A percentile compares a stretch with the other conserved stretches of the same genome.
Evolutionary conservation across 495 filamentous ascomycete species (phyloP).

Genomic region (Annulohypoxylon nitens): DNA sequence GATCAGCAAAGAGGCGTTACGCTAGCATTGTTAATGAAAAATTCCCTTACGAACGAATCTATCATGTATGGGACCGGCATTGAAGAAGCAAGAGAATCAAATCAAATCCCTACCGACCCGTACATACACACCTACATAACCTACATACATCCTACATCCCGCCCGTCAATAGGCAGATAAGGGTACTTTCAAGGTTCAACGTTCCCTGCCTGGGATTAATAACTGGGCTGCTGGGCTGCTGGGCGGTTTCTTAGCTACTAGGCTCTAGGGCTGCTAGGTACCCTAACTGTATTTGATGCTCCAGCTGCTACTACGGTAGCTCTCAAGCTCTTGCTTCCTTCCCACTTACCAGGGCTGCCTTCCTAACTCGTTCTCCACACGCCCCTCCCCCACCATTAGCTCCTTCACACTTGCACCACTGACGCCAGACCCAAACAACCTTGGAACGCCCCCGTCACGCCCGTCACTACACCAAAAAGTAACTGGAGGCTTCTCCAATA

Average conservation of each 20-base stretch:
- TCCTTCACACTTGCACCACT: slow-evolving; percentile 38
- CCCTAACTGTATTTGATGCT: neutral
- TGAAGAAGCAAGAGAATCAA: slow-evolving; percentile 2
- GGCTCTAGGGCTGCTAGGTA: too few relatives aligned
- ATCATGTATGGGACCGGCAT: neutral
- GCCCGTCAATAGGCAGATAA: neutral
- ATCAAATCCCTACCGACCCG: too few relatives aligned
- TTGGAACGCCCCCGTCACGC: slow-evolving; percentile 29
- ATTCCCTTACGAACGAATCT: neutral
- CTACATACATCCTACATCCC: neutral
- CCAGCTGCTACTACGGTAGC: slow-evolving; percentile 24
- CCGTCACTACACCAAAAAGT: slow-evolving; percentile 39
- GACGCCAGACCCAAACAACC: slow-evolving; percentile 39
- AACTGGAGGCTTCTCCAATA: slow-evolving; percentile 47
- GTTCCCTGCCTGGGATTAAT: slow-evolving; percentile 18
- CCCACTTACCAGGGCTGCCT: slow-evolving; percentile 37
- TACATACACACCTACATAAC: neutral
- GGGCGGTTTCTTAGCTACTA: slow-evolving; percentile 9
- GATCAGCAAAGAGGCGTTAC: neutral
- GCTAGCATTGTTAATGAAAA: neutral
- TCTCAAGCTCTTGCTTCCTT: slow-evolving; percentile 28
- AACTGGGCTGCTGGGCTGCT: neutral
- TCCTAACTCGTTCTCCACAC: slow-evolving; percentile 40
- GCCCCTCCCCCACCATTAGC: slow-evolving; percentile 49
- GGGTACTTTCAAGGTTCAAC: slow-evolving; percentile 1